Percentiles rank a stretch among this genome's conserved stretches.
Evolutionary conservation across 768 basidiomycete species (phyloP).

Genomic region (Tephrocybe sp.): DNA sequence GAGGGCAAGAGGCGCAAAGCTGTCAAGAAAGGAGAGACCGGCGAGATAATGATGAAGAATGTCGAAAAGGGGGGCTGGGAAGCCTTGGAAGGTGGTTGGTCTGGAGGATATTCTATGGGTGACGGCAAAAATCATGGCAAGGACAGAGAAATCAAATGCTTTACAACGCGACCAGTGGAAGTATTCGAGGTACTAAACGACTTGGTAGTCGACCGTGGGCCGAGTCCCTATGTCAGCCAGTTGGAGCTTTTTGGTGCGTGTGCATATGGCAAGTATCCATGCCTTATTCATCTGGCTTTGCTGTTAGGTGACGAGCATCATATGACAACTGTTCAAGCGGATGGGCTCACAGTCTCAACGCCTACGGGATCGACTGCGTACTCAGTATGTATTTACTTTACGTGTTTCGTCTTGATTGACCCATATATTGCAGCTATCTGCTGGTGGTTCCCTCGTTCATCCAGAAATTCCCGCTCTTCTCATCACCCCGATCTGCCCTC

Average conservation of each 20-base stretch:
- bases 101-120: constrained; percentile 37
- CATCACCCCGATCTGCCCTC: constrained; percentile 97
- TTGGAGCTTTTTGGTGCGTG: constrained; percentile 92
- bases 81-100: constrained; percentile 83
- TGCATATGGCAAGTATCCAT: background rate
- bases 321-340: constrained; percentile 98
- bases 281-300: background rate
- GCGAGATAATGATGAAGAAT: constrained; percentile 96
- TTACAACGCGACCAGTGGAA: constrained; percentile 91
- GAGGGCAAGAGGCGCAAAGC: constrained; percentile 72
- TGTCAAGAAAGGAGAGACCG: constrained; percentile 90
- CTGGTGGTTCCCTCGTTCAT: constrained; percentile 96
- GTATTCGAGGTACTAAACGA: constrained; percentile 97
- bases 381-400: constrained; percentile 55
- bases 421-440: constrained; percentile 62
- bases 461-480: constrained; percentile 96
- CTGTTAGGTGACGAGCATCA: constrained; percentile 92
- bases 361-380: constrained; percentile 99
- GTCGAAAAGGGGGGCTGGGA: constrained; percentile 94
- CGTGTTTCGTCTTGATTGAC: constrained; percentile 1
- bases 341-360: constrained; percentile 92
- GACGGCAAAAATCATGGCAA: constrained; percentile 54
- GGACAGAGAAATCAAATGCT: constrained; percentile 99
- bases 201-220: constrained; percentile 95
- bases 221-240: constrained; percentile 95